Evolutionary conservation across 257 asterid genomes (phyloP).

Genomic region (Solanum rostratum): DNA sequence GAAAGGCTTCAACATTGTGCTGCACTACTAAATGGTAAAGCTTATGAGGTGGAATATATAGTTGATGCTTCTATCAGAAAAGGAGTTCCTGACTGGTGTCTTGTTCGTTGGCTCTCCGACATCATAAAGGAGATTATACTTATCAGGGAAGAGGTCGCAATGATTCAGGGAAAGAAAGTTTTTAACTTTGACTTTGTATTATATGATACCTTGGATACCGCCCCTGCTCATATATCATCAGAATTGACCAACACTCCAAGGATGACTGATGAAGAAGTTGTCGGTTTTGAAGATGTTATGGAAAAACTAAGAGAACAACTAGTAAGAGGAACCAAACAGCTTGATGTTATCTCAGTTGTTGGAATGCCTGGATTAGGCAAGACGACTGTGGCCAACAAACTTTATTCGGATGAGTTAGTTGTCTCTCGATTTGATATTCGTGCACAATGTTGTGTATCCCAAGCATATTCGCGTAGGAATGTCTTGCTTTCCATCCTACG

Average conservation of each 20-base stretch:
- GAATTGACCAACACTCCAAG: background rate
- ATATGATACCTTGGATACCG: background rate
- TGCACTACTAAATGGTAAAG: background rate
- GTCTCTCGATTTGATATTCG: slow-evolving; percentile 26
- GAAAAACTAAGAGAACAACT: slow-evolving; percentile 12
- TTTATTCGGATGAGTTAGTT: slow-evolving; percentile 12
- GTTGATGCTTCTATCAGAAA: background rate
- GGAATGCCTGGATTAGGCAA: slow-evolving; percentile 29
- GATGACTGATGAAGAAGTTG: slow-evolving; percentile 16
- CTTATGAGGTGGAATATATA: background rate
- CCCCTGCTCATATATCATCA: background rate
- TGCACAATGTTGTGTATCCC: slow-evolving; percentile 28
- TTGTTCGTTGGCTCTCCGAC: background rate
- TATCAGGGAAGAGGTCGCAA: background rate
- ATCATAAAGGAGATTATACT: background rate
- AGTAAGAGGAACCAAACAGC: slow-evolving; percentile 3
- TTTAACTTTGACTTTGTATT: background rate
- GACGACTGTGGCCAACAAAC: slow-evolving; percentile 19
- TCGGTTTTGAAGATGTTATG: slow-evolving; percentile 40
- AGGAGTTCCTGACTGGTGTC: background rate
- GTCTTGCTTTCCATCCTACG: slow-evolving; percentile 21
- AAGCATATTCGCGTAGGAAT: slow-evolving; percentile 16
- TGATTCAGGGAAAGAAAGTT: background rate
- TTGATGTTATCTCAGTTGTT: slow-evolving; percentile 27
- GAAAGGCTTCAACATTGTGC: background rate